Conservation (phyloP, 1,139 yeast genomes). For the Ogataea hybrid region DNA sequence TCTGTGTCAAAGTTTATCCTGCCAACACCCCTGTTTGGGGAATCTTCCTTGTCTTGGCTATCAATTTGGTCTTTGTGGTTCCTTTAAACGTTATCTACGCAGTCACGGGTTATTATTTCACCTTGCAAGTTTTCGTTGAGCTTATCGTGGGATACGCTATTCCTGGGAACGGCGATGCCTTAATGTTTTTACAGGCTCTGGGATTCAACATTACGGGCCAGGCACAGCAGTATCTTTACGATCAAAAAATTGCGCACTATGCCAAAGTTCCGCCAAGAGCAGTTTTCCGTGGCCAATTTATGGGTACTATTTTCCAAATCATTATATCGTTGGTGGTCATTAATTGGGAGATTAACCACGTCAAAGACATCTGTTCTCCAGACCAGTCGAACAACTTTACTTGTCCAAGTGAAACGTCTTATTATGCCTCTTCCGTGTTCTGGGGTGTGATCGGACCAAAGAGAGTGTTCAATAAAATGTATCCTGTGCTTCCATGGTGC, state of each 20-base stretch:
- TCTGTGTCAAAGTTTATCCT: conserved; percentile 45
- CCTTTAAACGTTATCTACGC: conserved; percentile 57
- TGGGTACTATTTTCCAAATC: conserved; percentile 40
- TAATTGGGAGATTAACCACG: conserved; percentile 43
- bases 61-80: conserved; percentile 51
- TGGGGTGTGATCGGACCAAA: conserved; percentile 70
- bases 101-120: conserved; percentile 52
- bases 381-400: conserved; percentile 35
- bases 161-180: conserved; percentile 62
- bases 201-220: conserved; percentile 60
- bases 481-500: conserved; percentile 41
- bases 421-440: conserved; percentile 54
- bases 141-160: conserved; percentile 60
- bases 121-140: conserved; percentile 60
- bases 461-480: conserved; percentile 41
- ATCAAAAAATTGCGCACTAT: conserved; percentile 65
- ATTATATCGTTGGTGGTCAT: conserved; percentile 42
- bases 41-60: conserved; percentile 48
- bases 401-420: conserved; percentile 49
- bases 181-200: conserved; percentile 59
- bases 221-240: conserved; percentile 53
- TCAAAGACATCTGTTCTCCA: conserved; percentile 46
- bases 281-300: conserved; percentile 53
- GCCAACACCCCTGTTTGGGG: conserved; percentile 57
- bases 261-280: conserved; percentile 61